Evolutionary conservation across 345 rosid species (phyloP), one percentile per base, ranked within the genome.

Genomic region (Rhizophora mangle): DNA sequence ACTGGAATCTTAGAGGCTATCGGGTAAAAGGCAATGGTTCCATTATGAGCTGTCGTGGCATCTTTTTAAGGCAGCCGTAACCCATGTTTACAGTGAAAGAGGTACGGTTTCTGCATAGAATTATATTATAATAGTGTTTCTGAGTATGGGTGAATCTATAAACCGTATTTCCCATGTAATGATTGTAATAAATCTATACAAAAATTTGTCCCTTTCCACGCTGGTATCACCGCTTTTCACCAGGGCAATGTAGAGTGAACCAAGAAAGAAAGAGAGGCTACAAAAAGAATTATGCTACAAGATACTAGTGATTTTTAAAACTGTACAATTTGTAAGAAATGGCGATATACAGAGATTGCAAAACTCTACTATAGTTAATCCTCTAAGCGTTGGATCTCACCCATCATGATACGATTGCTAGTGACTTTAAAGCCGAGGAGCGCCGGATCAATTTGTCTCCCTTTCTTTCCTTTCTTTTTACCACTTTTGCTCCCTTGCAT

Each of bases 401-500:
- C 77, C 77, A 68, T 74, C 77, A 74, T 68, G 47, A 74, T 74
- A 7, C 77, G 72, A 47, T 74, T 74, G 55, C 77, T 74, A 2
- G 77, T 67, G 53, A 74, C 77, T 68, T 74, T 74, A 68, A 74
- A 74, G n/a, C 77, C 77, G 11, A 74, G 77, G 19, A 74, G 72
- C 47, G 77, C 77, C 9, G 77, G 77, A 68, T 74, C 72, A 46
- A 74, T 74, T 63, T 74, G 77, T 49, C 77, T 74, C 49, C 77
- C 77, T 34, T 74, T 74, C 49, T 74, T 74, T 27, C 72, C 77
- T 43, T 63, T 74, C 68, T 68, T 74, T 62, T 74, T 92, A 29
- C 87, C 88, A 4, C 84, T 70, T 65, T 81, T 78, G 65, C 47
- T 43, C 7, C 43, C 77, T 59, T 81, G 83, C 3, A 49, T 24